These are phyloP conservation scores for Agaricales sp. DNA, from an alignment of 1,284 basidiomycete genomes.

Conservation along the genomic window DNA sequence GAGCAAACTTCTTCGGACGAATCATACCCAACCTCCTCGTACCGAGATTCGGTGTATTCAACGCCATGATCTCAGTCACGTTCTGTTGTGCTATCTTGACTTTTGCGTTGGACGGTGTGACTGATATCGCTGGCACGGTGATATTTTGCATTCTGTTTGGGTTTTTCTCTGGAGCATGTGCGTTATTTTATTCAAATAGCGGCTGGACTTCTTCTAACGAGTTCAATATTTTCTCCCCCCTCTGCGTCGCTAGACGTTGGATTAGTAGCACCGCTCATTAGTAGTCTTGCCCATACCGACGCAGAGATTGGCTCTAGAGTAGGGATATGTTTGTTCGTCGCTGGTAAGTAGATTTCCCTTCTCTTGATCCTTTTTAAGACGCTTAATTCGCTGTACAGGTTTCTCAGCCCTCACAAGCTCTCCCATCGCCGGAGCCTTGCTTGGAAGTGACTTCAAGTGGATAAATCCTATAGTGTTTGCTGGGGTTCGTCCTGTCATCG, in stretches of 20 bases:
- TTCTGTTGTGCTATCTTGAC: slow-evolving; percentile 23
- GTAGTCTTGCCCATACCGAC: slow-evolving; percentile 24
- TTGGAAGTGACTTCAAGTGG: slow-evolving; percentile 22
- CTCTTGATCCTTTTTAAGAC: slow-evolving; percentile 3
- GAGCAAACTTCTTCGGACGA: slow-evolving; percentile 28
- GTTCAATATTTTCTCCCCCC: slow-evolving; percentile 11
- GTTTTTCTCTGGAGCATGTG: slow-evolving; percentile 37
- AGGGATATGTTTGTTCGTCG: slow-evolving; percentile 29
- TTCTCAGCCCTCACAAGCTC: slow-evolving; percentile 15
- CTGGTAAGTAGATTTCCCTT: slow-evolving; percentile 17
- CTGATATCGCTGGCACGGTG: slow-evolving; percentile 27
- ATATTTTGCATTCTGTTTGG: slow-evolving; percentile 38
- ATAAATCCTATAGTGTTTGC: slow-evolving; percentile 23
- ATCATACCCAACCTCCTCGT: slow-evolving; percentile 25
- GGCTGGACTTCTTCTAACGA: slow-evolving; percentile 8
- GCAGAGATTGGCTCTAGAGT: slow-evolving; percentile 31
- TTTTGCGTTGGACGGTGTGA: slow-evolving; percentile 31
- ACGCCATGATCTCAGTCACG: slow-evolving; percentile 26
- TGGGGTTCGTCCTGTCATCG: too few species aligned
- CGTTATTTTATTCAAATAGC: not conserved
- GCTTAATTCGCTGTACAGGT: not conserved
- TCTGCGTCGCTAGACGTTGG: slow-evolving; percentile 7
- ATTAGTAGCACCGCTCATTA: slow-evolving; percentile 10
- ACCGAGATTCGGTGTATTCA: slow-evolving; percentile 26
- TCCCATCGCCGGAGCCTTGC: slow-evolving; percentile 24